Percentiles rank a stretch among this genome's conserved stretches.
Evolutionary conservation across 2,329 filamentous ascomycete genomes (phyloP).

Genomic region (Colletotrichum destructivum): DNA sequence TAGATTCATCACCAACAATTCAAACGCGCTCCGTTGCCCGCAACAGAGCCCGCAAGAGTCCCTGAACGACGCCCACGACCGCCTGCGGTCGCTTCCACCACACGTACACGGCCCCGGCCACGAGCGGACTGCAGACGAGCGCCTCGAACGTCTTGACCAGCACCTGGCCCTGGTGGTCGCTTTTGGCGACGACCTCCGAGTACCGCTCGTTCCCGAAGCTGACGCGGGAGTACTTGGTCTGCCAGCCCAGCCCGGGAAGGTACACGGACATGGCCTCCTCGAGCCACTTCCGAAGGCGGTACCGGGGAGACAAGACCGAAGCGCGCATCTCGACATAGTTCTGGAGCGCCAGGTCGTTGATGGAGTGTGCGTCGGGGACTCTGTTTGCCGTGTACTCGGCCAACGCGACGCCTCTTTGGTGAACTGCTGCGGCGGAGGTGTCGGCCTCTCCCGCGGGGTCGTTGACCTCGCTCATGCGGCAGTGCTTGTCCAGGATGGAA

Average conservation of each 20-base stretch:
- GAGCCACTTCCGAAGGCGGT: conserved; percentile 85
- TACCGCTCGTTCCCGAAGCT: conserved; percentile 96
- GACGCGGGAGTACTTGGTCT: conserved; percentile 92
- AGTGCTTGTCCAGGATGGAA: conserved; percentile 80
- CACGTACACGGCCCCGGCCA: conserved; percentile 35
- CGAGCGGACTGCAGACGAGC: conserved; percentile 37
- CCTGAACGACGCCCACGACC: conserved; percentile 27
- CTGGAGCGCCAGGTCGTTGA: conserved; percentile 90
- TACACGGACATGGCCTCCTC: conserved; percentile 87
- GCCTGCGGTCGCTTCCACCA: conserved; percentile 42
- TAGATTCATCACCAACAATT: neutral
- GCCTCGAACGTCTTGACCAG: conserved; percentile 57
- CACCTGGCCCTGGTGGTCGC: conserved; percentile 77
- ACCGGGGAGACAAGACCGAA: conserved; percentile 83
- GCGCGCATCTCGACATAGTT: conserved; percentile 97
- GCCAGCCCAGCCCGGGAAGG: conserved; percentile 85
- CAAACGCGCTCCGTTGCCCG: neutral
- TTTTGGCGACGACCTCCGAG: conserved; percentile 81
- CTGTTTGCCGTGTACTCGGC: conserved; percentile 82
- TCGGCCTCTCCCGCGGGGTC: conserved; percentile 53
- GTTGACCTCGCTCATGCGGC: conserved; percentile 61
- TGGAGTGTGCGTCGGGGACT: conserved; percentile 85
- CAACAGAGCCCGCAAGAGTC: conserved; percentile 20
- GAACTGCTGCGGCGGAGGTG: conserved; percentile 67
- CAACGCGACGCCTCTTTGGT: conserved; percentile 79